phyloP scores from a whole-genome alignment of 176 grass and related monocot species.

The Cenchrus fungigraminus region DNA sequence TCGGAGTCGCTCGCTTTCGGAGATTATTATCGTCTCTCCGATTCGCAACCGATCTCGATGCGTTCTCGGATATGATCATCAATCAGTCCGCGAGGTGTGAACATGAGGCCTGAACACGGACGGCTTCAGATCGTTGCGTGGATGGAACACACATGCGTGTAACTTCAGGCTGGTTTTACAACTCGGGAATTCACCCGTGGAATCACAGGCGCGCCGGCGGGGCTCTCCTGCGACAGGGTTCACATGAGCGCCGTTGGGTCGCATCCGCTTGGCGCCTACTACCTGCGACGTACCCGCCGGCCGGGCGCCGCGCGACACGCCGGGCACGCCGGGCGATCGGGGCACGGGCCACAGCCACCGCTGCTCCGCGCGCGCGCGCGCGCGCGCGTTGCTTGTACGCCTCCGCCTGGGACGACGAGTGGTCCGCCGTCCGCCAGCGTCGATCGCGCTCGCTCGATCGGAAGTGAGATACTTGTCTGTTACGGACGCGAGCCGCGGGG shows the following conservation, averaged over 20 bases:
- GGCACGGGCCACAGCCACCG: background rate
- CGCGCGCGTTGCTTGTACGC: background rate
- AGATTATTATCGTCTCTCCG: background rate
- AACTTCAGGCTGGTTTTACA: background rate
- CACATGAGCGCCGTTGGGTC: conserved; percentile 20
- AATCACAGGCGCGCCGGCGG: background rate
- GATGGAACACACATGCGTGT: background rate
- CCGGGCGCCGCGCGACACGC: background rate
- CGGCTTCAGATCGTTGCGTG: background rate
- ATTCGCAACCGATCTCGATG: background rate
- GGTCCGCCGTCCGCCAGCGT: background rate
- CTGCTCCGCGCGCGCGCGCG: background rate
- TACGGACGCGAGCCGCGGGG: conserved; percentile 9
- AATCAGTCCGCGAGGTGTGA: background rate
- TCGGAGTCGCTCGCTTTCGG: background rate
- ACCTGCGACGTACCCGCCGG: background rate
- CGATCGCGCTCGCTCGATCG: background rate
- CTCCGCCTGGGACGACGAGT: background rate
- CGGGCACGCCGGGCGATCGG: background rate
- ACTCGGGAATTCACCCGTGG: background rate
- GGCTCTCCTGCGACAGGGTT: background rate
- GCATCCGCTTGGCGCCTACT: conserved; percentile 9
- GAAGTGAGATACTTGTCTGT: conserved; percentile 13
- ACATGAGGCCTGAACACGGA: no score
- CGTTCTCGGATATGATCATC: background rate